Conservation (phyloP, 73 alveolate species). For the Paramecium tetraurelia region DNA sequence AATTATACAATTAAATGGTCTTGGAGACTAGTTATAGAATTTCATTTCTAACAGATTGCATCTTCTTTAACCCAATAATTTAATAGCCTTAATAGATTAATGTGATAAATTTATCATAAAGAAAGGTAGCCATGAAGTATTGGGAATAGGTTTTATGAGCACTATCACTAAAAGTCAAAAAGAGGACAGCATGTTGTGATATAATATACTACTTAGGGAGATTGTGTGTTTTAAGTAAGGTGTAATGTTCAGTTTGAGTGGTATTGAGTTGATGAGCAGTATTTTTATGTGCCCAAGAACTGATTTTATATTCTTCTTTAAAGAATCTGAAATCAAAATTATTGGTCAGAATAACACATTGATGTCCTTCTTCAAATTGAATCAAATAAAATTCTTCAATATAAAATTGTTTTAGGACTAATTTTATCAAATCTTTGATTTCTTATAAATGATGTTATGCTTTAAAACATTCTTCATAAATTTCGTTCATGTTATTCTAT, state of each 20-base stretch:
- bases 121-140: not conserved
- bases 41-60: not conserved
- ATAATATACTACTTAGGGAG: not conserved
- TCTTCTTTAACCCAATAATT: not conserved
- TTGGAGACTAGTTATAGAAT: not conserved
- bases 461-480: not conserved
- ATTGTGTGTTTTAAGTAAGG: not conserved
- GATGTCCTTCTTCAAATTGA: slow-evolving; percentile 16
- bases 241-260: not conserved
- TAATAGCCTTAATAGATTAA: not conserved
- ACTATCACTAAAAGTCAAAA: not conserved
- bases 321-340: not conserved
- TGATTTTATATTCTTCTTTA: not conserved
- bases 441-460: not conserved
- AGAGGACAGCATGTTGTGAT: not conserved
- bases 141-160: not conserved
- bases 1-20: not conserved
- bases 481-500: not conserved
- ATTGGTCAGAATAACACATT: not conserved
- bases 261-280: not conserved
- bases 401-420: not conserved
- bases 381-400: not conserved
- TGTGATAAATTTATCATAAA: not conserved
- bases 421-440: not conserved
- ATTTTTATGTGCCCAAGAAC: not conserved